These are phyloP conservation scores for Exidia glandulosa DNA, from an alignment of 768 basidiomycete genomes.

Conservation along the genomic window DNA sequence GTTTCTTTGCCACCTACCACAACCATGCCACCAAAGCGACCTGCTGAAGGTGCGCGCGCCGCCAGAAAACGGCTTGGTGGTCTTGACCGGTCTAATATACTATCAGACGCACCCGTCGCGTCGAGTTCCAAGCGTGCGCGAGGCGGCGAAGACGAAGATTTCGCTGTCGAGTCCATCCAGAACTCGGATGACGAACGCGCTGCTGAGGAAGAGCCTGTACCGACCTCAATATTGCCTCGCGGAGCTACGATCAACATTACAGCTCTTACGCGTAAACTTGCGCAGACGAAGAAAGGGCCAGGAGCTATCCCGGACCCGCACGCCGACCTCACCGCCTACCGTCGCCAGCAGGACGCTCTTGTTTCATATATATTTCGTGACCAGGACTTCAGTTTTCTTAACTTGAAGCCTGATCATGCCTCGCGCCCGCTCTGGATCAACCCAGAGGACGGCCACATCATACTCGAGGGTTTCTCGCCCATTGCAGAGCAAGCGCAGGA, in stretches of 20 bases:
- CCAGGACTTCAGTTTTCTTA: slow-evolving; percentile 78
- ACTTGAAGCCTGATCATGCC: slow-evolving; percentile 82
- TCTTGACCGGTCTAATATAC: not conserved
- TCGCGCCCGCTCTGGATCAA: slow-evolving; percentile 95
- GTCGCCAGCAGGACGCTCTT: slow-evolving; percentile 5
- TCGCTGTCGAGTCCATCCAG: slow-evolving; percentile 46
- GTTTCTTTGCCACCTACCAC: not conserved
- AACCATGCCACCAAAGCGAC: slow-evolving; percentile 6
- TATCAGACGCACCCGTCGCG: slow-evolving; percentile 7
- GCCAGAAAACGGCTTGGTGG: not conserved
- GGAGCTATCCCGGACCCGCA: not conserved
- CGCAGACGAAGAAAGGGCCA: slow-evolving; percentile 35
- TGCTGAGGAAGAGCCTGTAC: slow-evolving; percentile 8
- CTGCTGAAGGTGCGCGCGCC: slow-evolving; percentile 5
- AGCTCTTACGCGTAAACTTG: slow-evolving; percentile 69
- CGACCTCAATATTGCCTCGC: slow-evolving; percentile 43
- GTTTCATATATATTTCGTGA: slow-evolving; percentile 37
- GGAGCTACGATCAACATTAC: slow-evolving; percentile 70
- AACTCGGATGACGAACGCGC: slow-evolving; percentile 37
- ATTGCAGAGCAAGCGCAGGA: slow-evolving; percentile 98
- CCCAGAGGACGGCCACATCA: slow-evolving; percentile 84
- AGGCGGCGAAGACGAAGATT: slow-evolving; percentile 39
- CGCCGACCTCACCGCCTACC: not conserved
- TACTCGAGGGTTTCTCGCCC: slow-evolving; percentile 94
- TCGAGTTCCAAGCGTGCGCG: slow-evolving; percentile 31